phyloP scores from a whole-genome alignment of 805 yeast species.

The Metschnikowia gelsemii region DNA sequence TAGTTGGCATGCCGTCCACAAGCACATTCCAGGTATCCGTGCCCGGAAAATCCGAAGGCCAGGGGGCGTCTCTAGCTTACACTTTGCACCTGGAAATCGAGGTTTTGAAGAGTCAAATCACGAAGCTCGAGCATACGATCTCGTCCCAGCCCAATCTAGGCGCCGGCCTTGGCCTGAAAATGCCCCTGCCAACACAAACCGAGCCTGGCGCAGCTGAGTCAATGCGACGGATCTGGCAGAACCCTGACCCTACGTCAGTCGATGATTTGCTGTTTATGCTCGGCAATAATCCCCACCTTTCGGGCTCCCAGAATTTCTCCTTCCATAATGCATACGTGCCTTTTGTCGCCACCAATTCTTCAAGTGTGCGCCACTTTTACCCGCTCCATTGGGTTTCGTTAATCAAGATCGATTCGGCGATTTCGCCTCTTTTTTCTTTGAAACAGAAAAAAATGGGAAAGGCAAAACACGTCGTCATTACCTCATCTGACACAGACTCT shows the following conservation, averaged over 20 bases:
- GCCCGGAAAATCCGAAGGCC: too few species aligned
- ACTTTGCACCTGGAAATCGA: conserved; percentile 22
- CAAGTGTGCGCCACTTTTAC: conserved; percentile 13
- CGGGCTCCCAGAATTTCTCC: conserved; percentile 32
- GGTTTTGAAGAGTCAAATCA: conserved; percentile 21
- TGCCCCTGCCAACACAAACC: not conserved
- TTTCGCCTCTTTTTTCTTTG: conserved; percentile 21
- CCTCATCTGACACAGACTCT: conserved; percentile 4
- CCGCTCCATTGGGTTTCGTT: conserved; percentile 21
- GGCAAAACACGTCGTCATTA: conserved; percentile 2
- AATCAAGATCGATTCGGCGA: conserved; percentile 19
- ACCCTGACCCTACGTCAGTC: conserved; percentile 1
- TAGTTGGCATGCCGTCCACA: too few species aligned
- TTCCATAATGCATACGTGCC: conserved; percentile 33
- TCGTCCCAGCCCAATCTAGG: too few species aligned
- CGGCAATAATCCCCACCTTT: conserved; percentile 18
- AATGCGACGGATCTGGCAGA: conserved; percentile 8
- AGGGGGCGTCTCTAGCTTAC: not conserved
- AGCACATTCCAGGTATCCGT: too few species aligned
- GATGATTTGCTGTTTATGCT: conserved; percentile 10
- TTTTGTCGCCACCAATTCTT: conserved; percentile 11
- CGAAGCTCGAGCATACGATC: conserved; percentile 22
- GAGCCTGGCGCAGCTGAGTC: not conserved
- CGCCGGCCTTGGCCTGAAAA: too few species aligned
- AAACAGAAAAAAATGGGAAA: conserved; percentile 9